Base-by-base conservation (phyloP, 1,139 yeast genomes). In the Scheffersomyces parashehatae region DNA sequence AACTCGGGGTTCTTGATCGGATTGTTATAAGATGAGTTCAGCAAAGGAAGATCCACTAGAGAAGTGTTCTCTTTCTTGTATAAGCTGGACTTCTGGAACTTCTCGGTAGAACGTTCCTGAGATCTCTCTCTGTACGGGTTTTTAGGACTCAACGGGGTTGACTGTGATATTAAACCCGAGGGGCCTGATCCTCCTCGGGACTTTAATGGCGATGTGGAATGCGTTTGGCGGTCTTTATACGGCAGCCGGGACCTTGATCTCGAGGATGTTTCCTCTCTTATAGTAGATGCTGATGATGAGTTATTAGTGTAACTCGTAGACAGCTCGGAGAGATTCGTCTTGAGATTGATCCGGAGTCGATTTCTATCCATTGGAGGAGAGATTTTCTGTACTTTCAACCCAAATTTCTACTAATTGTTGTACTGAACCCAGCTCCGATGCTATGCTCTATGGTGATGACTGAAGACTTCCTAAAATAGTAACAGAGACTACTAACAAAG, bases 201-300 rank as follows among this genome's bases (percentile, higher is more conserved):
- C 32, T 38, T 39, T 16, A 15, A 31, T 8, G 49, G 48, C 7
- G 50, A 42, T 3, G 33, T 20, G 10, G 16, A 15, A 4, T 41
- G 35, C 8, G 48, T 28, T 36, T 39, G 36, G 14, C 36, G 16
- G 32, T 31, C 36, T 44, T 40, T 45, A 15, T 31, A 39, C 1
- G 64, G 64, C 64, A 59, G 64, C 35, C 61, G 42, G 6, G 65
- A 60, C 35, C 65, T 46, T 29, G 64, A 54, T 33, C 59, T 49
- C 5, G 59, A 45, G 5, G 38, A 29, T 3, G 36, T 20, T 20
- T 30, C 35, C 7, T 40, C 48, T 8, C 35, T 32, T 6, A 38
- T 31, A 11, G 35, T 14, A 15, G 35, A 31, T 20, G 26, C 26
- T 5, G 35, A 31, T 14, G 35, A 31, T 20, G 35, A 31, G 35